phyloP scores from a whole-genome alignment of 2,329 filamentous ascomycete genomes.

The Microsporum audouinii region DNA sequence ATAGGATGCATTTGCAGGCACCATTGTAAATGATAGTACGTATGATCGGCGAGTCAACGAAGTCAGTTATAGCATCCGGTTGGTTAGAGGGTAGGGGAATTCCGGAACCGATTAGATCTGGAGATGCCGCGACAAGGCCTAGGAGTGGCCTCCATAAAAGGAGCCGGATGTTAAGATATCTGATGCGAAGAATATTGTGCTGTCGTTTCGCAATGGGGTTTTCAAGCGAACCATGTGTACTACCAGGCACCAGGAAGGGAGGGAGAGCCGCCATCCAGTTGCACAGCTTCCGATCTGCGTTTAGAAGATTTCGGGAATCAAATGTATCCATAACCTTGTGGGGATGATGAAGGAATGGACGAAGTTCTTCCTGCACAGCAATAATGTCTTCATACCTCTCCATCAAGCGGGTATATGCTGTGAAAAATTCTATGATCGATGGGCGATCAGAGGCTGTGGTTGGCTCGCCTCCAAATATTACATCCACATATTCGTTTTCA shows the following conservation, averaged over 20 bases:
- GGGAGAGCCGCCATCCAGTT: conserved; percentile 19
- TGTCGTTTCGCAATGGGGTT: conserved; percentile 18
- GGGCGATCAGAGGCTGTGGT: conserved; percentile 12
- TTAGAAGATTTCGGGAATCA: conserved; percentile 14
- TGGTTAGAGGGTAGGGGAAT: background rate
- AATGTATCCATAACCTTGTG: conserved; percentile 17
- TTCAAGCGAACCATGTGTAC: background rate
- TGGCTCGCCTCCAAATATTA: conserved; percentile 12
- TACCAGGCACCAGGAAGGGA: conserved; percentile 13
- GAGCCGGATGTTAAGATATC: conserved; percentile 19
- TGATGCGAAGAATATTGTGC: conserved; percentile 18
- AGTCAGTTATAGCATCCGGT: background rate
- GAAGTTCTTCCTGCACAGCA: conserved; percentile 17
- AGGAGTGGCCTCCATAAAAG: conserved; percentile 15
- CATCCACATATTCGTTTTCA: conserved; percentile 20
- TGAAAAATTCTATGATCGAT: conserved; percentile 20
- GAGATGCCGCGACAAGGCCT: conserved; percentile 11
- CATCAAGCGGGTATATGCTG: conserved; percentile 17
- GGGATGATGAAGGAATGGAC: conserved; percentile 11
- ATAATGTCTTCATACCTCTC: conserved; percentile 17
- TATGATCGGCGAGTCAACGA: conserved; percentile 10
- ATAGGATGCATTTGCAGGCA: conserved; percentile 14
- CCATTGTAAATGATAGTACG: conserved; percentile 9
- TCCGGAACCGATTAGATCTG: conserved; percentile 1
- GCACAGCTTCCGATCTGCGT: conserved; percentile 15